A percentile compares a stretch with the other conserved stretches of the same genome.
These are phyloP conservation scores for Gamarada debralockiae DNA, from an alignment of 495 filamentous ascomycete genomes.

Conservation along the genomic window DNA sequence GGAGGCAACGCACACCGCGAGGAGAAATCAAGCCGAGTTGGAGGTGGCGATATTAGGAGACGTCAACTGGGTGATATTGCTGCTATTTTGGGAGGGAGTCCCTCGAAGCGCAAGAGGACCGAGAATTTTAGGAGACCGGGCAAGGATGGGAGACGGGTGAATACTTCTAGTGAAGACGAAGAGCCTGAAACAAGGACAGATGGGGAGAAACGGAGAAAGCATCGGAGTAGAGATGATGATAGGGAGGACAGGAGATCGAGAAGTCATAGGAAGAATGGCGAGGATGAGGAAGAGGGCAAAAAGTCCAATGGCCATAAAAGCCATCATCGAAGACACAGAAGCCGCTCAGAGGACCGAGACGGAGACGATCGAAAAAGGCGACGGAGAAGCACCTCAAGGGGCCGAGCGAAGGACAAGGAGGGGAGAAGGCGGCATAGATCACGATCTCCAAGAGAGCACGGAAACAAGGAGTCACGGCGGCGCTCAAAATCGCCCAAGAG, in stretches of 20 bases:
- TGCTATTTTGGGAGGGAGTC: conserved; percentile 42
- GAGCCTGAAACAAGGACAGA: conserved; percentile 7
- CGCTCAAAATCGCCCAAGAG: conserved; percentile 28
- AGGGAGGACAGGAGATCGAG: conserved; percentile 11
- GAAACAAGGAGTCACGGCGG: conserved; percentile 23
- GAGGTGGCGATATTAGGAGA: conserved; percentile 37
- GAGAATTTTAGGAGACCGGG: conserved; percentile 19
- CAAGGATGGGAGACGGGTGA: conserved; percentile 20
- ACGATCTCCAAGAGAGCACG: conserved; percentile 17
- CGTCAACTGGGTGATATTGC: conserved; percentile 51
- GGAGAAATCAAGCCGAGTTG: conserved; percentile 33
- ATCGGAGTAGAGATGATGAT: conserved; percentile 17
- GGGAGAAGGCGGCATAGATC: conserved; percentile 29
- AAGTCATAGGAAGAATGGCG: not conserved
- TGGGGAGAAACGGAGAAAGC: conserved; percentile 8
- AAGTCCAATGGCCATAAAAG: not conserved
- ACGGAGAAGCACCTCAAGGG: conserved; percentile 1
- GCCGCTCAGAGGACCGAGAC: conserved; percentile 7
- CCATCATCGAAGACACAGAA: conserved; percentile 12
- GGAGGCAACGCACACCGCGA: conserved; percentile 30
- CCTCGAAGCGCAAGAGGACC: conserved; percentile 28
- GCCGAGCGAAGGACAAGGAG: conserved; percentile 10
- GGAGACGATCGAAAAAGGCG: conserved; percentile 7
- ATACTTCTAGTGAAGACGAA: conserved; percentile 18
- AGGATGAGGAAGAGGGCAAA: conserved; percentile 12